Evolutionary conservation across 2,329 filamentous ascomycete genomes (phyloP).

Genomic region (Xenoacremonium recifei): DNA sequence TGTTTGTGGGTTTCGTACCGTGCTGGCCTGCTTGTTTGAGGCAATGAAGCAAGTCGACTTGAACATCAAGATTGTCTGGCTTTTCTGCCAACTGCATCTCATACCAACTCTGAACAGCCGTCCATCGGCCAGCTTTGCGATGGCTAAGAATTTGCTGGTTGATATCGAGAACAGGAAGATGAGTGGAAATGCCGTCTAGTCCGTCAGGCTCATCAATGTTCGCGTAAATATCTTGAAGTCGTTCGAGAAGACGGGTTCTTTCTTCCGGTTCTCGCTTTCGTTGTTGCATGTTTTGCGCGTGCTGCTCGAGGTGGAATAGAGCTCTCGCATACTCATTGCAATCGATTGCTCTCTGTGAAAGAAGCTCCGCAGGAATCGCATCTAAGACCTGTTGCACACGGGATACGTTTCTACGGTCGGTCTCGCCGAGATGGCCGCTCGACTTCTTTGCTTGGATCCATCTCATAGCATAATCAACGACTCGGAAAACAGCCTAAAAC

Average conservation of each 20-base stretch:
- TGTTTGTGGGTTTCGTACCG: conserved; percentile 56
- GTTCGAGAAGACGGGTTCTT: conserved; percentile 67
- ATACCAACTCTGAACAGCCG: conserved; percentile 96
- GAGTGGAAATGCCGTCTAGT: conserved; percentile 88
- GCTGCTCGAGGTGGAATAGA: conserved; percentile 91
- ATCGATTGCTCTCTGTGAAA: conserved; percentile 82
- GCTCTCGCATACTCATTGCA: conserved; percentile 92
- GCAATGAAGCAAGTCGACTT: conserved; percentile 81
- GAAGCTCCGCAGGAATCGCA: conserved; percentile 70
- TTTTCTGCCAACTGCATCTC: conserved; percentile 82
- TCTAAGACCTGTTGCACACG: conserved; percentile 52
- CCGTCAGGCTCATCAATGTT: conserved; percentile 98
- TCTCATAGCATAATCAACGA: conserved; percentile 86
- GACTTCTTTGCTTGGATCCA: conserved; percentile 77
- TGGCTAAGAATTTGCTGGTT: conserved; percentile 93
- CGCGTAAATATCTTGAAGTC: conserved; percentile 89
- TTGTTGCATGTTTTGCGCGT: conserved; percentile 59
- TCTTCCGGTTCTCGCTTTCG: conserved; percentile 48
- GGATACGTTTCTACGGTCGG: conserved; percentile 48
- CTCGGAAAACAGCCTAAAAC: conserved; percentile 77
- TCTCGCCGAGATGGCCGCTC: conserved; percentile 24
- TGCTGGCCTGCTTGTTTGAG: conserved; percentile 95
- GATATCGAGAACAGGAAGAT: conserved; percentile 82
- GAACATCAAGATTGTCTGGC: conserved; percentile 73
- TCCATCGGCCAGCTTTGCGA: conserved; percentile 89